A percentile compares a stretch with the other conserved stretches of the same genome.
These are phyloP conservation scores for Aspergillus olivimuriae DNA, from an alignment of 495 filamentous ascomycete genomes.

Conservation along the genomic window DNA sequence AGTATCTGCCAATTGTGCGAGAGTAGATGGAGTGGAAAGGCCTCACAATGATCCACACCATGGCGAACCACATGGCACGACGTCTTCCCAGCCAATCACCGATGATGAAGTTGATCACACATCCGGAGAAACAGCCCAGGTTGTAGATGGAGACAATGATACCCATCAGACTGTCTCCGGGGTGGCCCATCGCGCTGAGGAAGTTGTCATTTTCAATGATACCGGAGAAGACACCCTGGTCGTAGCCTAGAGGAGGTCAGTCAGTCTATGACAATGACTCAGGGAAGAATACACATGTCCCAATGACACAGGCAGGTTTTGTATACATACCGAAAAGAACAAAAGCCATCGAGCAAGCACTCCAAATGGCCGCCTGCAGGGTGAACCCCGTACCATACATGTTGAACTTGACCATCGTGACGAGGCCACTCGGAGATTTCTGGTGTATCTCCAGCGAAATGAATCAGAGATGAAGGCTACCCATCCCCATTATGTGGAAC, in stretches of 20 bases:
- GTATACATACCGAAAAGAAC: background rate
- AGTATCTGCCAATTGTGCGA: background rate
- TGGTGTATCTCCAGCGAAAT: too few relatives aligned
- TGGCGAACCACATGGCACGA: constrained; percentile 35
- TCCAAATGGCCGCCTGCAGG: background rate
- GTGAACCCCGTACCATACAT: background rate
- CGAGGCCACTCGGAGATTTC: too few relatives aligned
- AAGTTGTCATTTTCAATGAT: constrained; percentile 44
- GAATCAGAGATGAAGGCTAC: too few relatives aligned
- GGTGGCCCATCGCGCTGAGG: constrained; percentile 36
- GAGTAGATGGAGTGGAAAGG: background rate
- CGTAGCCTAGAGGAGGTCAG: constrained; percentile 36
- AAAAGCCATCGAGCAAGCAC: background rate
- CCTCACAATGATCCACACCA: constrained; percentile 27
- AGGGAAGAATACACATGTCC: too few relatives aligned
- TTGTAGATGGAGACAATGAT: constrained; percentile 47
- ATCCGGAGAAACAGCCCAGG: constrained; percentile 43
- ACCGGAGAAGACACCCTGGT: constrained; percentile 49
- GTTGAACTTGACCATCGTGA: background rate
- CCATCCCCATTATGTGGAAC: too few relatives aligned
- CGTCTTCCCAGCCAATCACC: constrained; percentile 44
- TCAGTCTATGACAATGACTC: too few relatives aligned
- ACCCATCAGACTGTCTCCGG: constrained; percentile 34
- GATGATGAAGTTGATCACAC: constrained; percentile 37
- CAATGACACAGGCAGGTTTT: too few relatives aligned